Percentiles rank a stretch among this genome's conserved stretches.
Evolutionary conservation across 495 filamentous ascomycete genomes (phyloP).

Genomic region (Podospora pseudocomata): DNA sequence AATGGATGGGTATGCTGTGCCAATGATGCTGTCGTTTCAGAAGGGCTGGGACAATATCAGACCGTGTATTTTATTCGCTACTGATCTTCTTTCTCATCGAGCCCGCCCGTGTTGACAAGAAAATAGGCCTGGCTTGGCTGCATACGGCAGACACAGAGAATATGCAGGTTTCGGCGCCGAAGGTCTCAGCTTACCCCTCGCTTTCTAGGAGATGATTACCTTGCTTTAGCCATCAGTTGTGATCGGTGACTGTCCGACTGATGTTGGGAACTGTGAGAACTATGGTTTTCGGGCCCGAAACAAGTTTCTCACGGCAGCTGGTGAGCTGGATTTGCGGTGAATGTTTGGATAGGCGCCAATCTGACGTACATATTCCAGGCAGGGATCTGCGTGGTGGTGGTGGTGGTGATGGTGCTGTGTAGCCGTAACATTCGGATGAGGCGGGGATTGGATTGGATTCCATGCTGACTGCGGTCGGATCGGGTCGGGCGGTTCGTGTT

Average conservation of each 20-base stretch:
- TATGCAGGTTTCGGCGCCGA: slow-evolving; percentile 3
- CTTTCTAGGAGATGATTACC: not conserved
- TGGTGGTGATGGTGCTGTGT: not conserved
- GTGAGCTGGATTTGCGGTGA: not conserved
- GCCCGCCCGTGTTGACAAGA: not conserved
- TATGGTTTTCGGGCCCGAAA: no score
- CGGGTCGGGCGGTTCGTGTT: no score
- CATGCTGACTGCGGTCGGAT: no score
- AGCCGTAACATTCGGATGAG: not conserved
- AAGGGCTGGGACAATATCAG: not conserved
- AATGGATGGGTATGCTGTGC: not conserved
- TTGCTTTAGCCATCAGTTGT: not conserved
- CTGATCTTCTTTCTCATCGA: not conserved
- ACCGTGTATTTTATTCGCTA: not conserved
- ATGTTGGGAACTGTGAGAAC: not conserved
- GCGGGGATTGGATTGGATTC: not conserved
- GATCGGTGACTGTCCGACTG: not conserved
- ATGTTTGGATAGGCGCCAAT: not conserved
- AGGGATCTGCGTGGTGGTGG: not conserved
- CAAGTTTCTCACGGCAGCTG: no score
- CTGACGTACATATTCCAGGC: not conserved
- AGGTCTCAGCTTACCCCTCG: not conserved
- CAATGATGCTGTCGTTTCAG: not conserved
- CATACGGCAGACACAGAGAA: not conserved
- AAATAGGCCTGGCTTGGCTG: not conserved